phyloP scores from a whole-genome alignment of 768 basidiomycete species.

The Panaeolus cyanescens region DNA sequence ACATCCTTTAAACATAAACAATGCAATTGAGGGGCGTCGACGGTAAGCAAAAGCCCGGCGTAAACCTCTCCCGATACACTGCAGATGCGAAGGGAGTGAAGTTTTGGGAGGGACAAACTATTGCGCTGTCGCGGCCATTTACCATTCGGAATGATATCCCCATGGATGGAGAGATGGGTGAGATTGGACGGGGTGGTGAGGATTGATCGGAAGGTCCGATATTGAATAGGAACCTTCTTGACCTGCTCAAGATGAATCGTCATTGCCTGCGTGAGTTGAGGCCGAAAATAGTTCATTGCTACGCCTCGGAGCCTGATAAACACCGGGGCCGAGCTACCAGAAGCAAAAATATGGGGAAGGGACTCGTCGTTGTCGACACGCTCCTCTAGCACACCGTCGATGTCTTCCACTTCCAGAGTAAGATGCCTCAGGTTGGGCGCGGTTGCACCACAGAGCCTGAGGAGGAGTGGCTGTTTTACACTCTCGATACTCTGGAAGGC shows the following conservation, averaged over 20 bases:
- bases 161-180: conserved; percentile 44
- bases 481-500: conserved; percentile 29
- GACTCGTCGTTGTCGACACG: conserved; percentile 15
- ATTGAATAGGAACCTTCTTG: conserved; percentile 32
- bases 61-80: conserved; percentile 38
- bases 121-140: conserved; percentile 26
- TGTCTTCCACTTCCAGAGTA: conserved; percentile 36
- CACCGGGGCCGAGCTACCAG: conserved; percentile 29
- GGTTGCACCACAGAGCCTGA: conserved; percentile 25
- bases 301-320: conserved; percentile 47
- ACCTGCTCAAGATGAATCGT: conserved; percentile 50
- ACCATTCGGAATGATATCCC: conserved; percentile 35
- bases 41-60: conserved; percentile 36
- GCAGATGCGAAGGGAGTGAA: conserved; percentile 44
- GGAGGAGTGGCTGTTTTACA: conserved; percentile 25
- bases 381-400: conserved; percentile 19
- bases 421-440: conserved; percentile 39
- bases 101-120: conserved; percentile 31
- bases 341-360: conserved; percentile 26
- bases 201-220: conserved; percentile 33
- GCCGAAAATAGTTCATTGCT: conserved; percentile 40
- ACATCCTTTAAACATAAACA: conserved; percentile 44
- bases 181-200: conserved; percentile 35
- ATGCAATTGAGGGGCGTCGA: conserved; percentile 39
- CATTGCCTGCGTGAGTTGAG: conserved; percentile 33